phyloP scores from a whole-genome alignment of 1,284 basidiomycete species.

The Leccinum holopus region DNA sequence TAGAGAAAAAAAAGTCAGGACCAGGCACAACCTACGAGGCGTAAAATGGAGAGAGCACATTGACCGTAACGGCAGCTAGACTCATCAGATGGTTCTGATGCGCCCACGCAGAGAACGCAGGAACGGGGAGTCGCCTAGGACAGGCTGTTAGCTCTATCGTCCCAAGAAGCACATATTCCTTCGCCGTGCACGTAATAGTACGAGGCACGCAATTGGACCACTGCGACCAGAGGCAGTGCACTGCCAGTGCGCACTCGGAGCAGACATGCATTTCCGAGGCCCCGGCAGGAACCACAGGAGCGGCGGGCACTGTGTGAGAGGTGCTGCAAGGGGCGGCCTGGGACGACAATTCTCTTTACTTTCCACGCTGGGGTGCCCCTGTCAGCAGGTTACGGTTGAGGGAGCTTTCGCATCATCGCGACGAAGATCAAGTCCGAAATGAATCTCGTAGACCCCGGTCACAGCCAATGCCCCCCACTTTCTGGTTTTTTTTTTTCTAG shows the following conservation, averaged over 20 bases:
- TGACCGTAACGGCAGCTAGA: slow-evolving; percentile 17
- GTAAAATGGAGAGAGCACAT: slow-evolving; percentile 5
- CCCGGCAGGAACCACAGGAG: slow-evolving; percentile 11
- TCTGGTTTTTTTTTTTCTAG: neutral
- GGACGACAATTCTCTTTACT: slow-evolving; percentile 15
- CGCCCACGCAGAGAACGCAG: slow-evolving; percentile 10
- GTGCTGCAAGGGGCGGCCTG: slow-evolving; percentile 14
- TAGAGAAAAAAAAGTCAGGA: slow-evolving; percentile 1
- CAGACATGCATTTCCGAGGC: slow-evolving; percentile 22
- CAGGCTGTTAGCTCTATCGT: slow-evolving; percentile 2
- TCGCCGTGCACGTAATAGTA: slow-evolving; percentile 10
- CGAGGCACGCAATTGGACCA: neutral
- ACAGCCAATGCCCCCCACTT: neutral
- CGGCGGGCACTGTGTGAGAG: slow-evolving; percentile 12
- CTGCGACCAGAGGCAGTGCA: neutral
- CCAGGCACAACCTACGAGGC: slow-evolving; percentile 15
- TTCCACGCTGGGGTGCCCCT: slow-evolving; percentile 35
- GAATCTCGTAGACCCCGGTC: slow-evolving; percentile 13
- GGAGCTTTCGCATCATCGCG: slow-evolving; percentile 28
- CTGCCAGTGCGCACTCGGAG: slow-evolving; percentile 1
- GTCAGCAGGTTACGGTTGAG: slow-evolving; percentile 19
- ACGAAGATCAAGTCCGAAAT: slow-evolving; percentile 30
- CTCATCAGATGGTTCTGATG: slow-evolving; percentile 21
- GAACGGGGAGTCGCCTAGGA: neutral
- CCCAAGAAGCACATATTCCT: slow-evolving; percentile 7